Conservation (phyloP, 345 rosid species). For the Gossypium australe region DNA sequence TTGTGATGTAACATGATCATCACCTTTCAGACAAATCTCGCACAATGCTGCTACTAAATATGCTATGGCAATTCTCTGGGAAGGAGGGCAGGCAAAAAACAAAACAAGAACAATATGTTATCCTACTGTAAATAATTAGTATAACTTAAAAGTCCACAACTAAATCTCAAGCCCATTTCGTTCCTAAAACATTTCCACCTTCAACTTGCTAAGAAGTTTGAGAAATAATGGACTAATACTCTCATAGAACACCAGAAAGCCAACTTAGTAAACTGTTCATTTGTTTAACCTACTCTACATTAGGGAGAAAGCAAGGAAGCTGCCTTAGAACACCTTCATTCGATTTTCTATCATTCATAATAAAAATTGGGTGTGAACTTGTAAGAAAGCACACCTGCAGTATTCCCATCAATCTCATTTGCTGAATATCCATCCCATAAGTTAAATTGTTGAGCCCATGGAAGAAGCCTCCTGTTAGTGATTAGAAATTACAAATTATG, state of each 20-base stretch:
- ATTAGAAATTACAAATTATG: slow-evolving; percentile 8
- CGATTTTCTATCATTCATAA: background rate
- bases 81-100: background rate
- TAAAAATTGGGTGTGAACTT: background rate
- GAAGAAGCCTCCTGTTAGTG: slow-evolving; percentile 63
- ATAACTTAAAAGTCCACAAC: background rate
- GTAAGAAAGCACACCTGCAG: slow-evolving; percentile 52
- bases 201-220: background rate
- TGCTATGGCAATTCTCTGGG: slow-evolving; percentile 76
- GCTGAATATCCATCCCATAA: slow-evolving; percentile 54
- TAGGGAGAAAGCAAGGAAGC: background rate
- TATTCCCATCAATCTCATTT: slow-evolving; percentile 72
- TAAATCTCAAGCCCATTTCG: background rate
- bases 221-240: background rate
- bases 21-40: slow-evolving; percentile 79
- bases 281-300: background rate
- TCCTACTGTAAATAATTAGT: background rate
- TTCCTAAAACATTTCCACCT: background rate
- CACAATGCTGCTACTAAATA: slow-evolving; percentile 65
- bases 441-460: slow-evolving; percentile 60
- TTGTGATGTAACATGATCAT: slow-evolving; percentile 37
- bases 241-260: background rate
- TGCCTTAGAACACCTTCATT: background rate
- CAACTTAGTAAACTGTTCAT: background rate
- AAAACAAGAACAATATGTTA: slow-evolving; percentile 11